These are phyloP conservation scores for Porodaedalea pini DNA, from an alignment of 1,284 basidiomycete species.

Conservation along the genomic window DNA sequence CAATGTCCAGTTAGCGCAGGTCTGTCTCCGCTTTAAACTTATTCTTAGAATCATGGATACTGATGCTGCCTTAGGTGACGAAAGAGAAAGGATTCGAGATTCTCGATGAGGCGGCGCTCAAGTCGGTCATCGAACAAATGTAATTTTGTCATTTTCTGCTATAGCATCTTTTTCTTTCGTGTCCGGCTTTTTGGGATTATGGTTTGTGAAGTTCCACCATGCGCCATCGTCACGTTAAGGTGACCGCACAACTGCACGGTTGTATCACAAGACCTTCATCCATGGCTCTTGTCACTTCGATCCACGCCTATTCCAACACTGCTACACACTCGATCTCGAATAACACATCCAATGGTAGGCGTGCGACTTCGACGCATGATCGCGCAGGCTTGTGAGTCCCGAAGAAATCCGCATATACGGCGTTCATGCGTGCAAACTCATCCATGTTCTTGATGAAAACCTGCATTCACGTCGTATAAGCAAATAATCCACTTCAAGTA, in stretches of 20 bases:
- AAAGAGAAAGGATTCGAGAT: conserved; percentile 78
- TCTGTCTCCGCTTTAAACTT: conserved; percentile 32
- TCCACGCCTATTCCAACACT: conserved; percentile 8
- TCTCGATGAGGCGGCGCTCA: conserved; percentile 70
- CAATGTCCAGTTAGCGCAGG: conserved; percentile 97
- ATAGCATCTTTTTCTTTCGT: conserved; percentile 2
- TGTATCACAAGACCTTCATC: not conserved
- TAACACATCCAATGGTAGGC: conserved; percentile 74
- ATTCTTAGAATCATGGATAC: not conserved
- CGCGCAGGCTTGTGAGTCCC: conserved; percentile 89
- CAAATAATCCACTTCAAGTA: not conserved
- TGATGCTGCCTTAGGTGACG: conserved; percentile 56
- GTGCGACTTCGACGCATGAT: conserved; percentile 84
- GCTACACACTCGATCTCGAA: conserved; percentile 93
- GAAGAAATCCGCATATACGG: conserved; percentile 75
- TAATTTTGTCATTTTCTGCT: conserved; percentile 30
- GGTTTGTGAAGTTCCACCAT: not conserved
- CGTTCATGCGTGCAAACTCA: conserved; percentile 85
- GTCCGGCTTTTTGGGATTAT: not conserved
- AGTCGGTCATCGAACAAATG: conserved; percentile 79
- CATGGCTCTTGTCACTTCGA: too few relatives aligned
- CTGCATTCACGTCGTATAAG: conserved; percentile 33
- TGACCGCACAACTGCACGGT: too few relatives aligned
- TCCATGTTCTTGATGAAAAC: conserved; percentile 93
- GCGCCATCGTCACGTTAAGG: too few relatives aligned